Percentiles rank a stretch among this genome's conserved stretches.
These are phyloP conservation scores for Globisporangium sylvaticum DNA, from an alignment of 352 stramenopile species.

Conservation along the genomic window DNA sequence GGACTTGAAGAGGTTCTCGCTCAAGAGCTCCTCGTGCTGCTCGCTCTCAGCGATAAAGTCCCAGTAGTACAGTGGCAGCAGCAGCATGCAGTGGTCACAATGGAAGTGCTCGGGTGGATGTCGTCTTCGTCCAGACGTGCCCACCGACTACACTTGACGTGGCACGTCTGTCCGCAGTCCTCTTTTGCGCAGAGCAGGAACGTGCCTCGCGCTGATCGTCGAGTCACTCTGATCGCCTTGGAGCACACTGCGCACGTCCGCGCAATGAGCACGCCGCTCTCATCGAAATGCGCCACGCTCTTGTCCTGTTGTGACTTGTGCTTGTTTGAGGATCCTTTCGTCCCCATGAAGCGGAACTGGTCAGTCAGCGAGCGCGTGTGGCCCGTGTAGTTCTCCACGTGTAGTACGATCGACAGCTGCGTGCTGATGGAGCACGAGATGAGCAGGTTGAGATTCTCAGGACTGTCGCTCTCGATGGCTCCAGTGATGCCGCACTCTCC, in stretches of 20 bases:
- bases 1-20: constrained; percentile 44
- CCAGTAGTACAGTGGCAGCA: constrained; percentile 41
- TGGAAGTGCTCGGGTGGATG: constrained; percentile 33
- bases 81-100: constrained; percentile 39
- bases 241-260: constrained; percentile 48
- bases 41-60: constrained; percentile 61
- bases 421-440: constrained; percentile 43
- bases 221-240: constrained; percentile 41
- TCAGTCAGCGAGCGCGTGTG: constrained; percentile 32
- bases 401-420: constrained; percentile 42
- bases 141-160: constrained; percentile 70
- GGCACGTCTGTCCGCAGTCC: constrained; percentile 55
- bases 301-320: constrained; percentile 16
- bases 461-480: constrained; percentile 45
- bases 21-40: constrained; percentile 34
- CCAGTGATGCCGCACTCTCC: constrained; percentile 39
- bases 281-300: constrained; percentile 53
- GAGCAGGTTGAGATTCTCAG: constrained; percentile 56
- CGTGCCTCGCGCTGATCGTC: constrained; percentile 15
- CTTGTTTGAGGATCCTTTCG: constrained; percentile 13
- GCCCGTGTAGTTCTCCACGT: constrained; percentile 59
- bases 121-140: constrained; percentile 27
- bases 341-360: constrained; percentile 29
- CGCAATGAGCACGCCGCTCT: constrained; percentile 42
- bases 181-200: constrained; percentile 46